A percentile compares a stretch with the other conserved stretches of the same genome.
Evolutionary conservation across 257 asterid species (phyloP).

Genomic region (Solanum peruvianum): DNA sequence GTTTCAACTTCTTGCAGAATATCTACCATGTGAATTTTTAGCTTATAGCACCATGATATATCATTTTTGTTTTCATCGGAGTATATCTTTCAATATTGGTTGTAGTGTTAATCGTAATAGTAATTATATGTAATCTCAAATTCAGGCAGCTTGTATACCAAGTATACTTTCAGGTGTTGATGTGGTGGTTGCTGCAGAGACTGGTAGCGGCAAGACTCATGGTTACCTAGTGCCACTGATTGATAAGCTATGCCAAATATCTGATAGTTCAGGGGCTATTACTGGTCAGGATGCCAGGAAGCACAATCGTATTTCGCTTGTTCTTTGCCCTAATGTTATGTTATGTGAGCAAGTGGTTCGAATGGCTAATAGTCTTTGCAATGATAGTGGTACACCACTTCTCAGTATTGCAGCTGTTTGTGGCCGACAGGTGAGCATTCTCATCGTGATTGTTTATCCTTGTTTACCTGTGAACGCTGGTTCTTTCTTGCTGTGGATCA

Average conservation of each 20-base stretch:
- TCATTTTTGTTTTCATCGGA: background rate
- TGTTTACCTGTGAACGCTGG: background rate
- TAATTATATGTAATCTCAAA: constrained; percentile 13
- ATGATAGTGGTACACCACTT: constrained; percentile 48
- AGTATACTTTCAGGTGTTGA: constrained; percentile 73
- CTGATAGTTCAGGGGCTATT: constrained; percentile 17
- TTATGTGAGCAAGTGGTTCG: constrained; percentile 95
- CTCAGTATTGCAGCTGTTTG: constrained; percentile 66
- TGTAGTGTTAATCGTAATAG: background rate
- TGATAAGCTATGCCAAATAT: constrained; percentile 40
- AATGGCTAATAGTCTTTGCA: constrained; percentile 71
- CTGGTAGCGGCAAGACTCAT: constrained; percentile 96
- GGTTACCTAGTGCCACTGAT: constrained; percentile 83
- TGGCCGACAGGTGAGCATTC: constrained; percentile 68
- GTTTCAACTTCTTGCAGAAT: background rate
- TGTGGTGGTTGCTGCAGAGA: constrained; percentile 94
- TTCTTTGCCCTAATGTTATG: constrained; percentile 94
- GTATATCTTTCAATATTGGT: background rate
- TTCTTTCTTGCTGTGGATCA: background rate
- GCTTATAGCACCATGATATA: background rate
- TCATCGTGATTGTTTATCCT: background rate
- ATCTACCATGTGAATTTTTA: background rate
- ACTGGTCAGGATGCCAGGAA: constrained; percentile 19
- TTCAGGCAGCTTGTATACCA: constrained; percentile 80
- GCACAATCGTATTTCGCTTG: constrained; percentile 41